Evolutionary conservation across 257 asterid species (phyloP).

Genomic region (Schizonepeta tenuifolia): DNA sequence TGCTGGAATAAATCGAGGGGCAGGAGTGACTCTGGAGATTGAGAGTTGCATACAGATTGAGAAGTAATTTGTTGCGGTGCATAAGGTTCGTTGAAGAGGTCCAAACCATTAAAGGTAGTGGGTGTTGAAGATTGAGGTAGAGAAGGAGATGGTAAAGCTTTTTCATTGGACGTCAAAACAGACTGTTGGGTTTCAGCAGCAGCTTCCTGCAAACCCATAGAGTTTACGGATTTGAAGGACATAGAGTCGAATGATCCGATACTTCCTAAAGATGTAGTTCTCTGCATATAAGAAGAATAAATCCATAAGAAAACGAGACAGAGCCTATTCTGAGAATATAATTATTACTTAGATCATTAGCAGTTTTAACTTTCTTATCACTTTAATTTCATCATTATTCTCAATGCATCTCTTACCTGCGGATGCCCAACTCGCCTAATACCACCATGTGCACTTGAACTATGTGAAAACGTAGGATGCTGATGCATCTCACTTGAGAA

Average conservation of each 20-base stretch:
- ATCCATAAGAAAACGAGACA: background rate
- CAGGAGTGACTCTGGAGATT: conserved; percentile 46
- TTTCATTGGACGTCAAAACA: conserved; percentile 37
- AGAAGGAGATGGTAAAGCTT: conserved; percentile 41
- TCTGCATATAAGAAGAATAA: conserved; percentile 29
- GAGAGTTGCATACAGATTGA: conserved; percentile 37
- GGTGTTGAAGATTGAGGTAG: conserved; percentile 36
- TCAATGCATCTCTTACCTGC: conserved; percentile 19
- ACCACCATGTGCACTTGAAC: conserved; percentile 26
- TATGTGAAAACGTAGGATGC: conserved; percentile 28
- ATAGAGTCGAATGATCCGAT: conserved; percentile 38
- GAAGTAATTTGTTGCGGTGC: conserved; percentile 45
- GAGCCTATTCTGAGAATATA: background rate
- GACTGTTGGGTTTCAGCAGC: conserved; percentile 47
- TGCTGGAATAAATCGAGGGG: conserved; percentile 55
- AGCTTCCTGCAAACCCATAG: conserved; percentile 31
- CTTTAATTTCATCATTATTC: background rate
- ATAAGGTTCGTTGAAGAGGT: conserved; percentile 56
- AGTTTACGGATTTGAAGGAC: conserved; percentile 48
- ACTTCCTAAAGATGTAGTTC: conserved; percentile 37
- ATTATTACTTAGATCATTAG: background rate
- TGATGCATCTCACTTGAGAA: conserved; percentile 45
- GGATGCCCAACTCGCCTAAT: conserved; percentile 30
- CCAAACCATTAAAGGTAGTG: conserved; percentile 43
- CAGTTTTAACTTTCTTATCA: conserved; percentile 8